Evolutionary conservation across 352 stramenopile species (phyloP).

Genomic region (Halophytophthora batemanensis): DNA sequence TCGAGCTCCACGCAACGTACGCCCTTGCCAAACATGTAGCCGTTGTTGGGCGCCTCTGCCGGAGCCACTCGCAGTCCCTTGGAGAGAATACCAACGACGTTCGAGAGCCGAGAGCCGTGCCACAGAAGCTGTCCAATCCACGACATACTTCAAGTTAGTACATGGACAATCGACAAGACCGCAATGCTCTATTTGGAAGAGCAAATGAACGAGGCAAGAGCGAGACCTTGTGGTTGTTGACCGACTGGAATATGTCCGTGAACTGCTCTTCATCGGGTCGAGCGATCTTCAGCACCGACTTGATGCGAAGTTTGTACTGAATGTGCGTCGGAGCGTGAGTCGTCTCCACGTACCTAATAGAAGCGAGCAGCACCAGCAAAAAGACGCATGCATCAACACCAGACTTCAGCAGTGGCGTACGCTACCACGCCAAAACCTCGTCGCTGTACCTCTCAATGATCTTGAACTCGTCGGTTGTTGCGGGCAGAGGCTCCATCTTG

Average conservation of each 20-base stretch:
- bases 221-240: conserved; percentile 56
- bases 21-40: conserved; percentile 87
- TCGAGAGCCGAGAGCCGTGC: conserved; percentile 79
- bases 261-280: conserved; percentile 48
- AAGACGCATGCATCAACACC: no score
- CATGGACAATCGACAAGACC: no score
- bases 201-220: no score
- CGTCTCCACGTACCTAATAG: conserved; percentile 63
- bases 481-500: conserved; percentile 39
- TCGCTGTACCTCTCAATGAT: conserved; percentile 38
- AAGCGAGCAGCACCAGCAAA: no score
- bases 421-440: no score
- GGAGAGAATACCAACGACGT: conserved; percentile 76
- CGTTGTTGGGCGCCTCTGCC: conserved; percentile 69
- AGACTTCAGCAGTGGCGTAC: no score
- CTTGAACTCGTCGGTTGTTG: conserved; percentile 43
- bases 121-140: conserved; percentile 83
- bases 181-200: no score
- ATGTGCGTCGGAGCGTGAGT: no score
- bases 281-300: conserved; percentile 51
- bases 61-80: conserved; percentile 80
- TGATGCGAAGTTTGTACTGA: conserved; percentile 62
- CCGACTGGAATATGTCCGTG: conserved; percentile 34
- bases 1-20: conserved; percentile 39
- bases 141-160: no score